Evolutionary conservation across 1,139 yeast species (phyloP), one percentile per base, ranked within the genome.

Genomic region (Entelexis sorbosivorans): DNA sequence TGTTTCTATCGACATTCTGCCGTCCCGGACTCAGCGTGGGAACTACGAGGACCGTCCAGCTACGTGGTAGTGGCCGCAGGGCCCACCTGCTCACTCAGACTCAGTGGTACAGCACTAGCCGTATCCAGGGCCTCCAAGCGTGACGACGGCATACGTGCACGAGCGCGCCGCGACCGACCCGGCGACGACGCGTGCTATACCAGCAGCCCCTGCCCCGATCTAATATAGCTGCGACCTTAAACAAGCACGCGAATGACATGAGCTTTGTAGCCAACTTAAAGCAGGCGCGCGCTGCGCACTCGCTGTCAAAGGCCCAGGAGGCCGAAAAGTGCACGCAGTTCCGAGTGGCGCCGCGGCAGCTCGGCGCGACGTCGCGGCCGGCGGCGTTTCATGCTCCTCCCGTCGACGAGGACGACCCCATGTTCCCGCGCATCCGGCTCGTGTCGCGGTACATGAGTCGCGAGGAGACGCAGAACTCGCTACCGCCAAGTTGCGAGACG

Each of bases 401-500:
- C 2, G 35, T 52, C 1, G 49, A 42, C 1, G 44, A 33, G 8
- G 16, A 31, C 13, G 53, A 52, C 24, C 51, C 52, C 31, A 35
- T 42, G 44, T 45, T 52, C 26, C 57, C 57, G 10, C 28, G 34
- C 17, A 50, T 57, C 24, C 38, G 56, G 22, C 46, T 58, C 14
- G 52, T 56, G 13, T 39, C 73, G 52, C 65, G 88, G 50, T 82
- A 78, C 59, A 58, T 79, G 5, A 64, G 72, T 0, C 53, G 62
- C 10, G 63, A 60, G 0, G 64, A 64, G 1, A 54, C 81, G 4
- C 60, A 64, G 3, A 51, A 58, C 5, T 59, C 73, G 4, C 59
- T 81, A 14, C 58, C 65, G 8, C 73, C 73, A 10, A 13, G 47
- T n/a, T 73, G 77, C 54, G 65, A 82, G 11, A 73, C 77, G 11